Percentiles rank a stretch among this genome's conserved stretches.
phyloP scores from a whole-genome alignment of 306 rosid species.

The Pterocarpus santalinus region DNA sequence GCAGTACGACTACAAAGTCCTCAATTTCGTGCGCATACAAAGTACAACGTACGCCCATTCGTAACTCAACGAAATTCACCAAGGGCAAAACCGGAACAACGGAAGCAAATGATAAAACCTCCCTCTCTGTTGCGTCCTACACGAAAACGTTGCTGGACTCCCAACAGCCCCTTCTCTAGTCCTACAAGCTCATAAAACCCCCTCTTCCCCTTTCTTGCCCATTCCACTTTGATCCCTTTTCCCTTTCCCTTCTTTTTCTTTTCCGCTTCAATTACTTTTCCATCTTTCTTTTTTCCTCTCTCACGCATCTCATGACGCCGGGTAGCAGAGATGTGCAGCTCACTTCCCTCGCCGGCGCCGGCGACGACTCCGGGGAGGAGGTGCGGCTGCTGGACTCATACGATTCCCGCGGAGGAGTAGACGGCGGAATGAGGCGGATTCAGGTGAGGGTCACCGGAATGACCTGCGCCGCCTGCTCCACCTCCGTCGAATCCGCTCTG shows the following conservation, averaged over 20 bases:
- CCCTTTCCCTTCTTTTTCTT: not conserved
- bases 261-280: not conserved
- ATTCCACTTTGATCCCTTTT: not conserved
- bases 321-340: constrained; percentile 45
- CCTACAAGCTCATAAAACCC: not conserved
- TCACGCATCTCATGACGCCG: constrained; percentile 38
- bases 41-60: not conserved
- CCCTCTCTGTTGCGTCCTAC: not conserved
- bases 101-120: not conserved
- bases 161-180: not conserved
- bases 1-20: not conserved
- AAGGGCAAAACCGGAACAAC: not conserved
- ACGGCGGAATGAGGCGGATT: constrained; percentile 58
- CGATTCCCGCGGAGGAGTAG: constrained; percentile 41
- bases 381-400: constrained; percentile 83
- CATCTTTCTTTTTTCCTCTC: not conserved
- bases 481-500: constrained; percentile 87
- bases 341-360: constrained; percentile 30
- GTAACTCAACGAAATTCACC: too few relatives aligned
- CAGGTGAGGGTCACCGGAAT: constrained; percentile 85
- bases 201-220: not conserved
- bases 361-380: constrained; percentile 58
- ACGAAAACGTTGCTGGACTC: not conserved
- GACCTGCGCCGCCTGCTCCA: constrained; percentile 99
- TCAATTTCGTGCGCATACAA: not conserved